A percentile compares a stretch with the other conserved stretches of the same genome.
These are phyloP conservation scores for Agrostemma githago DNA, from an alignment of 148 eudicot species.

Conservation along the genomic window DNA sequence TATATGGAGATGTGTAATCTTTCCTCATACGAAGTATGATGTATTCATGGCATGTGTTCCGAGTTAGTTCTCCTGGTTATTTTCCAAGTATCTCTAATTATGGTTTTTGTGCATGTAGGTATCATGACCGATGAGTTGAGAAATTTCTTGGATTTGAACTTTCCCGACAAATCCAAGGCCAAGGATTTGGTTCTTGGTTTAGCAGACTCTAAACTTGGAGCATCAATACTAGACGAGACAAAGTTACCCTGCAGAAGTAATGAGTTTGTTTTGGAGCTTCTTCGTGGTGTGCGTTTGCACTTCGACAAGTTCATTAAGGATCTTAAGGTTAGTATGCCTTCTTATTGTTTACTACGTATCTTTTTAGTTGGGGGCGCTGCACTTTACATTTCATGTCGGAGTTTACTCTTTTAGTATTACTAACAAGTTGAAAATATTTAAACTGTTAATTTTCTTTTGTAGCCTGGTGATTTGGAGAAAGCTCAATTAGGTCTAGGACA, in stretches of 20 bases:
- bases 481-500: slow-evolving; percentile 92
- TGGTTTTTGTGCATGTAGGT: slow-evolving; percentile 33
- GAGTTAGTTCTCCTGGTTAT: neutral
- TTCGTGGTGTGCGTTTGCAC: slow-evolving; percentile 91
- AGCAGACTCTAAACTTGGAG: slow-evolving; percentile 78
- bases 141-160: slow-evolving; percentile 64
- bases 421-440: neutral
- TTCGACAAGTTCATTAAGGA: slow-evolving; percentile 70
- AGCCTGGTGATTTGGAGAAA: slow-evolving; percentile 97
- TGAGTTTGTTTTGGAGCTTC: slow-evolving; percentile 77
- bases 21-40: neutral
- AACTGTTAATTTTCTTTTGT: slow-evolving; percentile 11
- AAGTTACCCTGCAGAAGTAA: slow-evolving; percentile 82
- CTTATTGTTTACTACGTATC: neutral
- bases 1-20: neutral
- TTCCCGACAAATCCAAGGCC: slow-evolving; percentile 46
- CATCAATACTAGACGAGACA: slow-evolving; percentile 69
- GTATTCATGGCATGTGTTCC: neutral
- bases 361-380: neutral
- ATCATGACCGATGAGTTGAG: slow-evolving; percentile 84
- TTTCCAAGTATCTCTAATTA: neutral
- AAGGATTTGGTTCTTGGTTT: slow-evolving; percentile 78
- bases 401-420: neutral
- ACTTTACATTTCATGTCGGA: neutral
- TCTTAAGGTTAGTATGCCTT: slow-evolving; percentile 55